These are phyloP conservation scores for Cordyceps farinosa DNA, from an alignment of 2,329 filamentous ascomycete species.

Conservation along the genomic window DNA sequence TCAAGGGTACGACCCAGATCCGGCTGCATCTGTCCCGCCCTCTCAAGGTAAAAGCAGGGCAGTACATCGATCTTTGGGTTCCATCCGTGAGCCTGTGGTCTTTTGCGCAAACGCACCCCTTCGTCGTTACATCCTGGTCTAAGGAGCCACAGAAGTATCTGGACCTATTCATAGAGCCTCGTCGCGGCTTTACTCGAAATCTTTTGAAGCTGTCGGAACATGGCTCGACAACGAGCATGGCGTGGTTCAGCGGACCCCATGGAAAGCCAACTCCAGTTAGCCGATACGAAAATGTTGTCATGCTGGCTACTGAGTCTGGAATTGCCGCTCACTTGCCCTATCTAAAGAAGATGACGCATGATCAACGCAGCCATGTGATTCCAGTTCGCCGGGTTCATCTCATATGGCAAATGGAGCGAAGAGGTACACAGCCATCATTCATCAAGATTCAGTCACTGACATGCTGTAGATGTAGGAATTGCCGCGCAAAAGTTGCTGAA, in stretches of 20 bases:
- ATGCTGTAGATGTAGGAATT: neutral
- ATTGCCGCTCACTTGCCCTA: conserved; percentile 32
- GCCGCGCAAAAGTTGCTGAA: neutral
- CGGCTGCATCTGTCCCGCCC: neutral
- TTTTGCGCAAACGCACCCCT: neutral
- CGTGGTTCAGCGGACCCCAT: neutral
- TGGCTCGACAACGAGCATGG: neutral
- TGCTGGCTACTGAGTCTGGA: conserved; percentile 33
- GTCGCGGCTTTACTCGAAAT: too few relatives aligned
- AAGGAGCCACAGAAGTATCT: too few relatives aligned
- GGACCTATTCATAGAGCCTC: too few relatives aligned
- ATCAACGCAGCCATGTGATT: conserved; percentile 29
- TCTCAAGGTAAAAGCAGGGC: neutral
- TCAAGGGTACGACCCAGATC: neutral
- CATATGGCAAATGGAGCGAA: conserved; percentile 27
- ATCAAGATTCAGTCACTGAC: neutral
- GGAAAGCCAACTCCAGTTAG: neutral
- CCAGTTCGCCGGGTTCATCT: conserved; percentile 30
- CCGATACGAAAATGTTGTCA: conserved; percentile 30
- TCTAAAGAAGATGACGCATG: conserved; percentile 34
- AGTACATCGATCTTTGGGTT: neutral
- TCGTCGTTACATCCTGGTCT: neutral
- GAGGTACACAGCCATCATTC: too few relatives aligned
- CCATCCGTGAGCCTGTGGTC: neutral
- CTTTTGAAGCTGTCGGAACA: too few relatives aligned